Base-by-base conservation (phyloP, 768 basidiomycete genomes). In the Pleurotus cornucopiae region DNA sequence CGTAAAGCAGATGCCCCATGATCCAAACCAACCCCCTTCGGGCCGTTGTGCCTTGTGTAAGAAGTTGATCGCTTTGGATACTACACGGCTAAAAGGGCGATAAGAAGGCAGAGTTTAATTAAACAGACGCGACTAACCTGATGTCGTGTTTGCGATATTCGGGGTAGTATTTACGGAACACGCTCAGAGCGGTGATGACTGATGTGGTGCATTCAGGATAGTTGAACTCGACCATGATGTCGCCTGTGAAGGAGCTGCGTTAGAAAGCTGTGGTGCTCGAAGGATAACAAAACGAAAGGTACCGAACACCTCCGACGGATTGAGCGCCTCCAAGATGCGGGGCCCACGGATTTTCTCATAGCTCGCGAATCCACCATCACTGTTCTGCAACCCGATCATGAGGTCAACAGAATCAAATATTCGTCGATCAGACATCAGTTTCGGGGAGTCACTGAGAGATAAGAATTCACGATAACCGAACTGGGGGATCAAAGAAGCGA, bases 161-260 rank as follows among this genome's bases (percentile, higher is more conserved):
- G 1, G 94, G 91, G 66, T 89, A 85, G 63, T 89, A 76, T 66
- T 85, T 85, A 44, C 81, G 75, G 78, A 98, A 99, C 59, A 93
- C 87, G 37, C 90, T 79, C 55, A 98, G 76, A 2, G 90, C 85
- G 1, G 95, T 98, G 54, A 99, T 86, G 30, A 89, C 93, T 0
- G 94, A 97, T 0, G 96, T 98, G 26, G 97, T 97, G 68, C 97
- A 98, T 70, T 99, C 97, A 0, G 97, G 95, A 65, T 98, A 98
- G 66, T 82, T 82, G 65, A 91, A 93, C 69, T 99, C 97, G 51
- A 83, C 89, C 97, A 98, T 98, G 69, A 97, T 96, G 63, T 93
- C 81, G n/a, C 91, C 92, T 93, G 60, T 13, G 47, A 94, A 57
- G 16, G 18, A 14, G n/a, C 12, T 51, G 45, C 21, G 20, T 18